phyloP scores from a whole-genome alignment of 2,329 filamentous ascomycete genomes.

The Penicillium sp. region DNA sequence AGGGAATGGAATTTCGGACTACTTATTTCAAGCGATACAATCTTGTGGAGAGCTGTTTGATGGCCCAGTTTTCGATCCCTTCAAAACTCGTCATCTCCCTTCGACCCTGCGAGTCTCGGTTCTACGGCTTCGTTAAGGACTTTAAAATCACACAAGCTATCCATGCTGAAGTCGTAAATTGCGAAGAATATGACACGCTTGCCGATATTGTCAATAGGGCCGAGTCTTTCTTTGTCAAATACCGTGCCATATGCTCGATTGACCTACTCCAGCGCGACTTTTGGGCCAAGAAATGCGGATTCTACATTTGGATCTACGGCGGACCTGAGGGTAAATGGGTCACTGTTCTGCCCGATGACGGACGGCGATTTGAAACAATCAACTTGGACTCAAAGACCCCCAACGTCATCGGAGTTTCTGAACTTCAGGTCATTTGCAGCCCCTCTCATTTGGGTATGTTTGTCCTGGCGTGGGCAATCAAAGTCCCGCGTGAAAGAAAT shows the following conservation, averaged over 20 bases:
- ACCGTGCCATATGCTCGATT: conserved; percentile 30
- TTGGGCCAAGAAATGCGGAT: conserved; percentile 31
- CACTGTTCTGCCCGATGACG: conserved; percentile 10
- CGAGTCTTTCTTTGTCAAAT: no score
- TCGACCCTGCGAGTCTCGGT: conserved; percentile 25
- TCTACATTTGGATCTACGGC: conserved; percentile 28
- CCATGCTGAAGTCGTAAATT: conserved; percentile 5
- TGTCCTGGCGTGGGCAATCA: conserved; percentile 26
- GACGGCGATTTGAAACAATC: conserved; percentile 17
- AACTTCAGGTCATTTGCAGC: conserved; percentile 24
- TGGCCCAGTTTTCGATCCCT: conserved; percentile 27
- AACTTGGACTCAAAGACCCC: conserved; percentile 9
- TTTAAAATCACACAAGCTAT: conserved; percentile 24
- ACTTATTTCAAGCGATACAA: conserved; percentile 24
- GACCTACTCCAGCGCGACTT: conserved; percentile 28
- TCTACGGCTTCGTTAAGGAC: conserved; percentile 30
- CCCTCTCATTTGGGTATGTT: conserved; percentile 25
- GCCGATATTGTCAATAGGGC: conserved; percentile 7
- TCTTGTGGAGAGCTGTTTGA: conserved; percentile 29
- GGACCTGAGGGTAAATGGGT: conserved; percentile 28
- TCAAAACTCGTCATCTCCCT: conserved; percentile 27
- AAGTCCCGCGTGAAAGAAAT: conserved; percentile 5
- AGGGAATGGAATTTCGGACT: conserved; percentile 32
- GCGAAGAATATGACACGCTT: background rate
- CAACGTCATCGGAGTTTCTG: conserved; percentile 16